Conservation (phyloP, 306 rosid genomes). For the Abrus precatorius region DNA sequence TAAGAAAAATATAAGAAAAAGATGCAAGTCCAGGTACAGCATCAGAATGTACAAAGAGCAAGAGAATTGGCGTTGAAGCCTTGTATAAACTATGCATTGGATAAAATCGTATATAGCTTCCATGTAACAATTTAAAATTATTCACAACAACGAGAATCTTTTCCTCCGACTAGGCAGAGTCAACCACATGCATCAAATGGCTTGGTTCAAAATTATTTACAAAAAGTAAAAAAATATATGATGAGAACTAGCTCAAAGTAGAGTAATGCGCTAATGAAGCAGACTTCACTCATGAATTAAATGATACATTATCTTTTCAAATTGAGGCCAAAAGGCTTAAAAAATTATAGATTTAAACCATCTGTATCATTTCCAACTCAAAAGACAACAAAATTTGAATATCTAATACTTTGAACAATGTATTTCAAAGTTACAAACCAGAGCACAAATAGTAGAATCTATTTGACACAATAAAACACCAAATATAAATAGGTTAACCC, state of each 20-base stretch:
- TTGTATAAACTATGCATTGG: neutral
- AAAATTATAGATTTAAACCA: neutral
- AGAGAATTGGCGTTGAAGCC: neutral
- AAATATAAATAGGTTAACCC: neutral
- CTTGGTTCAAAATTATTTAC: neutral
- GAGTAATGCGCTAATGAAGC: neutral
- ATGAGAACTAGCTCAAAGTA: constrained; percentile 2
- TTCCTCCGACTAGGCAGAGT: neutral
- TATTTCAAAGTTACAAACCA: neutral
- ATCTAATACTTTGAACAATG: constrained; percentile 10
- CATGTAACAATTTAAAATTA: constrained; percentile 4
- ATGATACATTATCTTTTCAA: neutral
- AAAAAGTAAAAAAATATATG: neutral
- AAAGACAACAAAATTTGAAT: constrained; percentile 1
- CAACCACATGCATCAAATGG: neutral
- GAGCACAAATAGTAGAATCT: constrained; percentile 3
- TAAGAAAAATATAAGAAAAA: neutral
- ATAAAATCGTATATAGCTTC: constrained; percentile 16
- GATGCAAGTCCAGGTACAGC: neutral
- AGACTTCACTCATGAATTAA: neutral
- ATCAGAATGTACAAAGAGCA: neutral
- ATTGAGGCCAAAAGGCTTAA: constrained; percentile 10
- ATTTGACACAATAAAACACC: constrained; percentile 30
- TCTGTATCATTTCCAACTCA: constrained; percentile 8
- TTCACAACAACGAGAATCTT: neutral